Evolutionary conservation across 768 basidiomycete species (phyloP), one percentile per base, ranked within the genome.

Genomic region (Paxillus ammoniavirescens): DNA sequence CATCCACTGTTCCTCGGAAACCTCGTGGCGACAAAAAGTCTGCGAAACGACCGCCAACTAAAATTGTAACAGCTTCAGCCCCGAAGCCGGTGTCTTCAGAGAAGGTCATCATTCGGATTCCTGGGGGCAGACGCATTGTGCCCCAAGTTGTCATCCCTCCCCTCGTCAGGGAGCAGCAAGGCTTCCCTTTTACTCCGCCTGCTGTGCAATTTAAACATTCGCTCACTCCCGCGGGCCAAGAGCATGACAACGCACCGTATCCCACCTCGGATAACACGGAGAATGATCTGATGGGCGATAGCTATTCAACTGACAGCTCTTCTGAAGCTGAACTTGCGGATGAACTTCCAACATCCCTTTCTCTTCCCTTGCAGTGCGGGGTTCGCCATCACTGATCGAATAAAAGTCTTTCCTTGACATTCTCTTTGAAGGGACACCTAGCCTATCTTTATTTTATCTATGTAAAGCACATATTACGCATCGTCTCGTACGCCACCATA

Each of bases 401-500:
- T 42, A 51, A 45, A 44, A 37, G 36, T 61, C 33, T 53, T 42
- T 14, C 10, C 21, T 36, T 52, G 52, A 31, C 23, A 54, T 50
- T 56, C 38, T 43, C 49, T 52, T 17, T 14, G 28, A 36, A 47
- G 21, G 53, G 55, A 62, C 61, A 56, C 41, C 50, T 52, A 47
- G 46, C 36, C 47, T 69, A 69, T 69, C 62, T 57, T 69, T 69
- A 69, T 69, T 65, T 50, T 72, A 70, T 71, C 64, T 71, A 70
- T 60, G 47, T 49, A 49, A 41, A 50, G 48, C 26, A 46, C 43
- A 57, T 37, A 49, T 38, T 62, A 55, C 52, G 36, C 37, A 21
- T 33, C 21, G 30, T 38, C 8, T 33, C 21, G 31, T 45, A 45
- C 28, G 33, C 10, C 15, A 28, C 1, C 17, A 37, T 52, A 56